A percentile compares a stretch with the other conserved stretches of the same genome.
Conservation (phyloP, 1,284 basidiomycete genomes). For the Xerocomus amazonicus region DNA sequence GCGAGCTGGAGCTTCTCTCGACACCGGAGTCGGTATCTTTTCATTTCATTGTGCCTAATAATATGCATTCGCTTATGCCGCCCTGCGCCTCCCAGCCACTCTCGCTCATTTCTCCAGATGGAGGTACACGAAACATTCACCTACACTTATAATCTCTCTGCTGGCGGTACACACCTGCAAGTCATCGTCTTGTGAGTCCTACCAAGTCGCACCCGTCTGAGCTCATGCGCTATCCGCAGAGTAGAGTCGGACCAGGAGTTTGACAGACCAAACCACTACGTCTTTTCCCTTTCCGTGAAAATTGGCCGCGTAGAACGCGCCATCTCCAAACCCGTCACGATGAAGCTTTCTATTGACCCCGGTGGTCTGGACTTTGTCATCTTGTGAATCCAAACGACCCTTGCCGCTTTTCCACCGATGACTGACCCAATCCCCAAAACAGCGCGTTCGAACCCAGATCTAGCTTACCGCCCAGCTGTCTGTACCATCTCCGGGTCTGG, state of each 20-base stretch:
- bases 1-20: conserved; percentile 4
- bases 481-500: conserved; percentile 58
- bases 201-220: not conserved
- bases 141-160: conserved; percentile 30
- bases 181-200: conserved; percentile 30
- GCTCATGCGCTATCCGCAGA: conserved; percentile 30
- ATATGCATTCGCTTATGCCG: conserved; percentile 8
- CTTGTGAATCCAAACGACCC: conserved; percentile 41
- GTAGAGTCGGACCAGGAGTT: conserved; percentile 43
- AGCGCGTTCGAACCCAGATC: conserved; percentile 56
- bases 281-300: conserved; percentile 50
- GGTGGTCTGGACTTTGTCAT: conserved; percentile 50
- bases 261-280: conserved; percentile 42
- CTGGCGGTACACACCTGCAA: conserved; percentile 19
- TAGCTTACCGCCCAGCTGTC: conserved; percentile 44
- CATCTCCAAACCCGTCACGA: conserved; percentile 42
- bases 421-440: not conserved
- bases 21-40: conserved; percentile 12
- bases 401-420: not conserved
- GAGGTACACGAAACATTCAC: conserved; percentile 20
- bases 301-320: conserved; percentile 50
- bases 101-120: conserved; percentile 26
- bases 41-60: not conserved
- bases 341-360: conserved; percentile 49
- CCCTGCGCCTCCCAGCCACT: conserved; percentile 6